Evolutionary conservation across 176 grass and related monocot genomes (phyloP).

Genomic region (Elaeis guineensis): DNA sequence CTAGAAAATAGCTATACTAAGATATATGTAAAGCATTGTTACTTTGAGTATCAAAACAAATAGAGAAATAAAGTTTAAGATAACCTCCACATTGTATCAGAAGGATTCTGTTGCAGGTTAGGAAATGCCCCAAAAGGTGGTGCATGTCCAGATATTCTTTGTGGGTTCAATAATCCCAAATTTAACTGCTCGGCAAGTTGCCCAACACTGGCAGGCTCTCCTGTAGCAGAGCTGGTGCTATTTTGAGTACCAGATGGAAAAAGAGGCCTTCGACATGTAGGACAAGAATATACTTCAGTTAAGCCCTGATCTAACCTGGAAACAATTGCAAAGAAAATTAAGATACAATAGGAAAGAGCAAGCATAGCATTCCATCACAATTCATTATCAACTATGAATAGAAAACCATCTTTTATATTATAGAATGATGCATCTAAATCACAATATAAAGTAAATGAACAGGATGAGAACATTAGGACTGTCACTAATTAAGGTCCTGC

Average conservation of each 20-base stretch:
- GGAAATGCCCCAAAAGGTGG: constrained; percentile 36
- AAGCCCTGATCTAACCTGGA: constrained; percentile 93
- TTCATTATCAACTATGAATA: too few relatives aligned
- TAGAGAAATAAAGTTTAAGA: background rate
- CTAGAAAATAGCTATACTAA: too few relatives aligned
- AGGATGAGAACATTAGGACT: too few relatives aligned
- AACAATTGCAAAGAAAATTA: constrained; percentile 11
- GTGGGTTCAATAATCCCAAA: constrained; percentile 50
- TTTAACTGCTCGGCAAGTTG: constrained; percentile 63
- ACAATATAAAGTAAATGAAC: too few relatives aligned
- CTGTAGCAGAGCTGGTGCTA: constrained; percentile 29
- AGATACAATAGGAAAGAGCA: background rate
- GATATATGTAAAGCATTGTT: too few relatives aligned
- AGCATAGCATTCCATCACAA: background rate
- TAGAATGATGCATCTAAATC: too few relatives aligned
- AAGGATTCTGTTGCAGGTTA: constrained; percentile 40
- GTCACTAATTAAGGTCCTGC: too few relatives aligned
- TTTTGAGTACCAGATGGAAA: constrained; percentile 44
- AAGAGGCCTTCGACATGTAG: constrained; percentile 89
- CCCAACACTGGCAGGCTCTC: constrained; percentile 35
- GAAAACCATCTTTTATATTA: too few relatives aligned
- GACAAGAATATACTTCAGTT: constrained; percentile 88
- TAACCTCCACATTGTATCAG: constrained; percentile 87
- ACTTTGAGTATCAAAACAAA: too few relatives aligned
- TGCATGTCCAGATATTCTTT: constrained; percentile 43